Evolutionary conservation across 2,329 filamentous ascomycete genomes (phyloP), one percentile per base, ranked within the genome.

Genomic region (Aspergillus quadricinctus): DNA sequence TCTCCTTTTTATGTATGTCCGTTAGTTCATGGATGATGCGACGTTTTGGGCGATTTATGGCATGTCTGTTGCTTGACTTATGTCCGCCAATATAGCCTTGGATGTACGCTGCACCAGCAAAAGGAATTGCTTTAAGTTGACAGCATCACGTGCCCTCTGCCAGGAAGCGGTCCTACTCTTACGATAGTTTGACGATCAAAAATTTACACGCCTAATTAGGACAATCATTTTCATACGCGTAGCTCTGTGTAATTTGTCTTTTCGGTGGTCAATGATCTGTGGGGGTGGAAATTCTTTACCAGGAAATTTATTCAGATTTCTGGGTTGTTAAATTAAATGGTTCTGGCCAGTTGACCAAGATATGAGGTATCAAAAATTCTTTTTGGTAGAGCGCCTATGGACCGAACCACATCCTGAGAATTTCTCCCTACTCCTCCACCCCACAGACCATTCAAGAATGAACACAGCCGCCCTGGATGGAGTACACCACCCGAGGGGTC

Each of bases 401-500:
- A 19, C 43, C 21, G 43, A 46, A 46, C 43, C n/a, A 23, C 9
- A 14, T 27, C 21, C 43, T 46, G 43, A 21, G 8, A 4, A 23
- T 7, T 14, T 27, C 11, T 27, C 43, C 6, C 11, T 23, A 17
- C 43, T 23, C 11, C 27, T 46, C 43, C 43, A 25, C 21, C 23
- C 21, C 43, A 46, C 11, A 25, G 19, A 4, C 43, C 21, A 27
- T 46, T 7, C 4, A 50, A 68, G 60, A 61, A 73, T 73, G 70
- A 69, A 58, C 65, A 64, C 55, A 53, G 57, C 55, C 60, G 63
- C 55, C 62, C 67, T 58, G 59, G 55, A 76, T 74, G 74, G 73
- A 76, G 54, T 79, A 79, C 64, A 68, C 69, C 54, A 75, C 73
- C 54, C 77, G 75, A 59, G 78, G 78, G 58, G 69, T 68, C 50